Conservation (phyloP, 148 eudicot species). For the Vaccinium darrowii region DNA sequence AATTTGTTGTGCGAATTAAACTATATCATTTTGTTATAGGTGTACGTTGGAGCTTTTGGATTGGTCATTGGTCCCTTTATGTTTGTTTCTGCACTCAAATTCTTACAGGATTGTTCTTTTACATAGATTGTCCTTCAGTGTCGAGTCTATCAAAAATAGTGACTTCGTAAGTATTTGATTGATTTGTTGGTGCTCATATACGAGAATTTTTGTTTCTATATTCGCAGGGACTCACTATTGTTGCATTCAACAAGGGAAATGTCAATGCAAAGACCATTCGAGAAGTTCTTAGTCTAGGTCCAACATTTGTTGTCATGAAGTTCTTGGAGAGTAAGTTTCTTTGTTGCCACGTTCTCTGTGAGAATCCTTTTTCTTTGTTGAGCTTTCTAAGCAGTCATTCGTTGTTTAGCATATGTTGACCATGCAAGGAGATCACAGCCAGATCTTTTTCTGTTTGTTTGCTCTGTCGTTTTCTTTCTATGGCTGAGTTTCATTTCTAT, state of each 20-base stretch:
- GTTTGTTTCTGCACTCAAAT: background rate
- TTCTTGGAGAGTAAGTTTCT: constrained; percentile 66
- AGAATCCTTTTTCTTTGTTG: background rate
- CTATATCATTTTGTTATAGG: background rate
- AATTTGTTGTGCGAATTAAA: background rate
- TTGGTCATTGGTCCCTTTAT: background rate
- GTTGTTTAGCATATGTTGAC: background rate
- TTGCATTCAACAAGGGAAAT: constrained; percentile 62
- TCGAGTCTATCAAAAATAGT: background rate
- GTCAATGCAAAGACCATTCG: constrained; percentile 49
- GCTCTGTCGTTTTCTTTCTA: constrained; percentile 11
- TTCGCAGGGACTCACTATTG: constrained; percentile 67
- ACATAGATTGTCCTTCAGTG: background rate
- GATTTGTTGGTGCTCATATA: background rate
- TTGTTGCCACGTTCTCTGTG: background rate
- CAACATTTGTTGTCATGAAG: constrained; percentile 94
- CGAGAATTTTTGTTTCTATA: constrained; percentile 8
- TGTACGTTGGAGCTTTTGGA: background rate
- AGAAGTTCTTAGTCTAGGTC: constrained; percentile 92
- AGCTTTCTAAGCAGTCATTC: background rate
- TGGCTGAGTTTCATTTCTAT: constrained; percentile 14
- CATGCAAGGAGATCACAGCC: background rate
- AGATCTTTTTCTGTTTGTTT: background rate
- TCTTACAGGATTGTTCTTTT: background rate
- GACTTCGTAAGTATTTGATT: background rate